phyloP scores from a whole-genome alignment of 164 flowering plant species.

The Akebia trifoliata region DNA sequence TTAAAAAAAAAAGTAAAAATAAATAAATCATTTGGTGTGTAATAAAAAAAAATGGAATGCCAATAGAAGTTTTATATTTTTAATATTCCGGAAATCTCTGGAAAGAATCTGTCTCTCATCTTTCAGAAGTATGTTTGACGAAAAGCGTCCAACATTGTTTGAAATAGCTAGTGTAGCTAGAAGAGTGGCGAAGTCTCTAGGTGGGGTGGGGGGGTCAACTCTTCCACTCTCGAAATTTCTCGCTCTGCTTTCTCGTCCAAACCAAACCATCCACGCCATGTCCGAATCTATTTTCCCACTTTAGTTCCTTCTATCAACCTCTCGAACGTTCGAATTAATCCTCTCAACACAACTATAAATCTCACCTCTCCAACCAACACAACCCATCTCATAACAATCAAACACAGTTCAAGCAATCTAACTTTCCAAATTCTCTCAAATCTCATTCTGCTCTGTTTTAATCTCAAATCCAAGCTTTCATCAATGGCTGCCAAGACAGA shows the following conservation, averaged over 20 bases:
- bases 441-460: background rate
- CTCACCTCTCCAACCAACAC: background rate
- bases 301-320: background rate
- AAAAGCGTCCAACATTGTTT: background rate
- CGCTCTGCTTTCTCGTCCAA: background rate
- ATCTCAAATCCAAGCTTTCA: background rate
- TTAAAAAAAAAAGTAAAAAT: too few species aligned
- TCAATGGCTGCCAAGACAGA: slow-evolving; percentile 13
- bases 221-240: background rate
- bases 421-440: background rate
- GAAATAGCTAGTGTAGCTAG: background rate
- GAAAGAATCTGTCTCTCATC: too few species aligned
- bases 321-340: background rate
- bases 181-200: background rate
- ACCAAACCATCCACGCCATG: background rate
- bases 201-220: background rate
- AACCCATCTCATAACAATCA: background rate
- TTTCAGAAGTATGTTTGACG: background rate
- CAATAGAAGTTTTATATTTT: too few species aligned
- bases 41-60: too few species aligned
- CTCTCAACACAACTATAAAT: background rate
- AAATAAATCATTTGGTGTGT: too few species aligned
- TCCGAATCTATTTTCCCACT: background rate
- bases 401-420: background rate
- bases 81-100: too few species aligned